These are phyloP conservation scores for Boletus pseudo-olivaceus DNA, from an alignment of 768 basidiomycete species.

Conservation along the genomic window DNA sequence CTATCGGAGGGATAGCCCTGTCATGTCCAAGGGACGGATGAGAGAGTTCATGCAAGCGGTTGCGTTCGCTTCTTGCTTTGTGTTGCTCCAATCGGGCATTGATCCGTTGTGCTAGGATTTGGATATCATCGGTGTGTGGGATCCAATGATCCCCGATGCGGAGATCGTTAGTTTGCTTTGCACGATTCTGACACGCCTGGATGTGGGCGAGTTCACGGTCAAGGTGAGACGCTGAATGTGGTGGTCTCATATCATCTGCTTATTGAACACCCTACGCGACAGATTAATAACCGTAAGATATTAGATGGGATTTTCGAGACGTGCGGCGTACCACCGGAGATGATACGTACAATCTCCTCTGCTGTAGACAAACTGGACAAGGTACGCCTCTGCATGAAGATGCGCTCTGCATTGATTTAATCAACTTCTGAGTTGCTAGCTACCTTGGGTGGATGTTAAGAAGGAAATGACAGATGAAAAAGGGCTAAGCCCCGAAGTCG, in stretches of 20 bases:
- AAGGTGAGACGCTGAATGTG: slow-evolving; percentile 53
- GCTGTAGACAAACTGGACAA: slow-evolving; percentile 99
- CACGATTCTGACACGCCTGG: slow-evolving; percentile 75
- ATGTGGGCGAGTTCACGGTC: slow-evolving; percentile 92
- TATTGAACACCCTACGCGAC: slow-evolving; percentile 1
- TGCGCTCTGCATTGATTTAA: neutral
- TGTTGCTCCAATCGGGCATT: neutral
- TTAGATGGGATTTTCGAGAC: slow-evolving; percentile 96
- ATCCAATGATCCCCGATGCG: slow-evolving; percentile 96
- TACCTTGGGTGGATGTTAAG: slow-evolving; percentile 88
- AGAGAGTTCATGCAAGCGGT: slow-evolving; percentile 98
- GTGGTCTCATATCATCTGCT: neutral
- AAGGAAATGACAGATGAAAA: slow-evolving; percentile 98
- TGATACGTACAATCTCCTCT: slow-evolving; percentile 88
- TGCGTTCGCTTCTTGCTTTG: slow-evolving; percentile 32
- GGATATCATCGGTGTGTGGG: slow-evolving; percentile 90
- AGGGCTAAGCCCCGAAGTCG: slow-evolving; percentile 71
- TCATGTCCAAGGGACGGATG: slow-evolving; percentile 98
- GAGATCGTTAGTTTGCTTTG: slow-evolving; percentile 82
- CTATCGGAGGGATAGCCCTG: slow-evolving; percentile 92
- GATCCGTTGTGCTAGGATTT: slow-evolving; percentile 62
- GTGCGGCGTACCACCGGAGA: slow-evolving; percentile 88
- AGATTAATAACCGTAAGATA: slow-evolving; percentile 96
- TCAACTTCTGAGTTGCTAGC: slow-evolving; percentile 35
- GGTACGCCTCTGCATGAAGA: slow-evolving; percentile 37